These are phyloP conservation scores for Coffea canephora DNA, from an alignment of 257 asterid species.

Conservation along the genomic window DNA sequence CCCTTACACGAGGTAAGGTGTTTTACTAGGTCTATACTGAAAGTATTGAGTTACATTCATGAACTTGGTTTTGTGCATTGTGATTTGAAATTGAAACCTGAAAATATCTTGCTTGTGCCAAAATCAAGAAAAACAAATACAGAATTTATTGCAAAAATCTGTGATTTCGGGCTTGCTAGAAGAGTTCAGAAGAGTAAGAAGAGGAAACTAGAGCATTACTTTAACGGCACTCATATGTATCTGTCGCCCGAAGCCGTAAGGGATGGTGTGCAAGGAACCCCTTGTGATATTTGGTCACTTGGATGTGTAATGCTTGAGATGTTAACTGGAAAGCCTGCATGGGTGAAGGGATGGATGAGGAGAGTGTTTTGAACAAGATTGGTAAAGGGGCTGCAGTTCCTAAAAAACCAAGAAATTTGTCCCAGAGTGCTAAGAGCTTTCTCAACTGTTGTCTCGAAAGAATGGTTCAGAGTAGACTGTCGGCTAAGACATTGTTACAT, in stretches of 20 bases:
- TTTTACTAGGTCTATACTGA: slow-evolving; percentile 12
- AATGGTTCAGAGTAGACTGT: background rate
- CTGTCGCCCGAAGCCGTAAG: slow-evolving; percentile 6
- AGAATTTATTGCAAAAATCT: slow-evolving; percentile 8
- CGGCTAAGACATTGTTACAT: no score
- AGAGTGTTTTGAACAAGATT: slow-evolving; percentile 7
- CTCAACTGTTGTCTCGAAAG: slow-evolving; percentile 26
- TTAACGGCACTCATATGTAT: slow-evolving; percentile 10
- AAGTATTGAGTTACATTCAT: slow-evolving; percentile 6
- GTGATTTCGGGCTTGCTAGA: slow-evolving; percentile 2
- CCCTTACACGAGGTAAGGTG: background rate
- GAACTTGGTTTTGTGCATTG: slow-evolving; percentile 11
- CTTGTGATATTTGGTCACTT: slow-evolving; percentile 12
- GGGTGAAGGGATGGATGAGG: background rate
- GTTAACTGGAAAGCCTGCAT: slow-evolving; percentile 15
- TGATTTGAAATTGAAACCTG: slow-evolving; percentile 11
- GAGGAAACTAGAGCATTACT: slow-evolving; percentile 3
- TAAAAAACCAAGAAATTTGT: slow-evolving; percentile 6
- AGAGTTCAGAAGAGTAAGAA: background rate
- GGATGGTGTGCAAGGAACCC: background rate
- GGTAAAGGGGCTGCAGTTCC: slow-evolving; percentile 6
- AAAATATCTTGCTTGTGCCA: slow-evolving; percentile 10
- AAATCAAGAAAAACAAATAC: no score
- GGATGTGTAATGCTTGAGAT: slow-evolving; percentile 19
- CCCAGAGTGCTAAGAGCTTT: slow-evolving; percentile 25